Base-by-base conservation (phyloP, 192 early-diverging fungal genomes). In the Coemansia furcata region DNA sequence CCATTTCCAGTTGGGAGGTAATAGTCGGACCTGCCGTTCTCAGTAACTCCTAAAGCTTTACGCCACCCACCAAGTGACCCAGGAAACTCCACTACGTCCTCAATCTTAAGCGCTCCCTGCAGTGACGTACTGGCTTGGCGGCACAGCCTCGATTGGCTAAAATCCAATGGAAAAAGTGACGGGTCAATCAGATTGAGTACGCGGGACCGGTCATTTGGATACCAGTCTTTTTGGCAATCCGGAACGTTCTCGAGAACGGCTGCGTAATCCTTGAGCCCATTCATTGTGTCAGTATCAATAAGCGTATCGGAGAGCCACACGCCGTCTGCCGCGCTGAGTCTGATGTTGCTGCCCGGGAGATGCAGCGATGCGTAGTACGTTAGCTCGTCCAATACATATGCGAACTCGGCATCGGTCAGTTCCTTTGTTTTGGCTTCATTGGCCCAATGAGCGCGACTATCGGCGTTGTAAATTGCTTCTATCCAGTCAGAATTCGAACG, bases 171-270 rank as follows among this genome's bases (percentile, higher is more conserved):
- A 60, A 63, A 85, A 15, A 87, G 71, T 46, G 84, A 85, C 30
- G 82, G 86, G 62, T 87, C 76, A 6, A 87, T 74, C 3, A 87
- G 69, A 36, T 84, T 73, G 11, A 81, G 73, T 12, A 87, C 78
- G 62, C 78, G 73, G 30, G 83, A 62, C 55, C 71, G 64, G 8
- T 74, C 67, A 2, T 69, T 75, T 66, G 87, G 82, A 83, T 78
- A 84, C 15, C 85, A 71, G 66, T 50, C 47, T n/a, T 23, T 50
- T 9, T 26, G 47, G 6, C 21, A 15, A 50, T 19, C 11, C 8
- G 29, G 12, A 10, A 32, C 32, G 2, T 9, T 29, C 29, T 26
- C 44, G 32, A 44, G 23, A 23, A 43, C 14, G 1, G 26, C 10
- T 15, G 29, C 14, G 10, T 42, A 62, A 14, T 7, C 23, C 21